A percentile compares a stretch with the other conserved stretches of the same genome.
These are phyloP conservation scores for Aureobasidium namibiae DNA, from an alignment of 2,329 filamentous ascomycete species.

Conservation along the genomic window DNA sequence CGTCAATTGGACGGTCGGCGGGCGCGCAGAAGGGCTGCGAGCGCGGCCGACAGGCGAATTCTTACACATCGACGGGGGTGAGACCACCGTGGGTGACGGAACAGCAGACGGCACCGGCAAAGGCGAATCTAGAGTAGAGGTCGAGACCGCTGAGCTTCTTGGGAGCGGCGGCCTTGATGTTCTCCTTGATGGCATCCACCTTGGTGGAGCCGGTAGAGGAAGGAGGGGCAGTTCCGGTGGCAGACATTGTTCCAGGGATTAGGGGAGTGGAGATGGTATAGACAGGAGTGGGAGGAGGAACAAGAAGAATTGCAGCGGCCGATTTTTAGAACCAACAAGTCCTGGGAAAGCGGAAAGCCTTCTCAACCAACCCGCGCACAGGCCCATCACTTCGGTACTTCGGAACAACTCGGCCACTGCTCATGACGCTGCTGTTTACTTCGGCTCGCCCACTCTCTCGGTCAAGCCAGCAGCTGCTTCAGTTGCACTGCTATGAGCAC, in stretches of 20 bases:
- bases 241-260: conserved; percentile 20
- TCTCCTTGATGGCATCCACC: conserved; percentile 45
- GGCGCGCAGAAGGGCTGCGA: background rate
- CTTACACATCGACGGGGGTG: conserved; percentile 99
- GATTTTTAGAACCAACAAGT: background rate
- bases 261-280: conserved; percentile 14
- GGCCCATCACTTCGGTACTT: background rate
- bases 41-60: conserved; percentile 25
- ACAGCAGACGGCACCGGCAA: conserved; percentile 96
- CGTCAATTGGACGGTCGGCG: conserved; percentile 7
- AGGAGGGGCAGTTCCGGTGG: conserved; percentile 33
- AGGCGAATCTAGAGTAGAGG: conserved; percentile 93
- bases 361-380: background rate
- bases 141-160: conserved; percentile 52
- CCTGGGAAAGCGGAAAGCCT: background rate
- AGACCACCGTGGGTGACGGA: conserved; percentile 94
- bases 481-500: background rate
- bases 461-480: too few relatives aligned
- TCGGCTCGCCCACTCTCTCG: background rate
- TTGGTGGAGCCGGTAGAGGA: conserved; percentile 44
- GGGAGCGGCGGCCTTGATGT: conserved; percentile 37
- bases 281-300: conserved; percentile 1
- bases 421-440: background rate
- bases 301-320: background rate
- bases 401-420: background rate